Base-by-base conservation (phyloP, 1,284 basidiomycete species). In the Leccinum griseonigrum region DNA sequence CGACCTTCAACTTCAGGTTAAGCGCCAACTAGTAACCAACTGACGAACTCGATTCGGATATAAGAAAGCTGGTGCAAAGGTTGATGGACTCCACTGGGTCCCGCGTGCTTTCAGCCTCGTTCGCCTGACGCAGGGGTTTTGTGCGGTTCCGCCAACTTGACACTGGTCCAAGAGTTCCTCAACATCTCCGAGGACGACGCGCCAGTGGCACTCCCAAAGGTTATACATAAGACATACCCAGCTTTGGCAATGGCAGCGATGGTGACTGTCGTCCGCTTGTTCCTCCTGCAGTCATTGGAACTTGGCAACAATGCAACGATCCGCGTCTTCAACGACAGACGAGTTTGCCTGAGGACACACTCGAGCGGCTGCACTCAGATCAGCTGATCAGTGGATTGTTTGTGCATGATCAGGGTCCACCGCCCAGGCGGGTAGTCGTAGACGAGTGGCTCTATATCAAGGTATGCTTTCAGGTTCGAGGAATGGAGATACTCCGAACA, bases 131-230 rank as follows among this genome's bases (percentile, higher is more conserved):
- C 57, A n/a, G 43, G 14, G 31, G n/a, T 36, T 4, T 6, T 34
- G 22, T 31, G 31, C 10, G 34, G 34, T 40, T 34, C 8, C 64
- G 67, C 10, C 57, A 63, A 68, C 57, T 65, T 36, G 87, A 89
- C 70, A 82, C 81, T 0, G 80, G 82, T 28, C 26, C 3, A 28
- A 3, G 86, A 90, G 67, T 89, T 88, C 73, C 76, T 90, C 64
- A 89, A 90, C 66, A 72, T 89, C 26, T 76, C 87, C 1, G 85
- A 87, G 68, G 86, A 90, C 68, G 88, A 90, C 63, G 83, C 78
- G 0, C 68, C 22, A 22, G 22, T 88, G 0, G 79, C 83, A 0
- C 88, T 79, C 74, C 86, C 87, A 0, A 64, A 73, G 1, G 74
- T 79, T 29, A 78, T 77, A 9, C 79, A 83, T 43, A 81, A 86